A percentile compares a stretch with the other conserved stretches of the same genome.
Conservation (phyloP, 805 yeast species). For the Kuraishia ogatae region DNA sequence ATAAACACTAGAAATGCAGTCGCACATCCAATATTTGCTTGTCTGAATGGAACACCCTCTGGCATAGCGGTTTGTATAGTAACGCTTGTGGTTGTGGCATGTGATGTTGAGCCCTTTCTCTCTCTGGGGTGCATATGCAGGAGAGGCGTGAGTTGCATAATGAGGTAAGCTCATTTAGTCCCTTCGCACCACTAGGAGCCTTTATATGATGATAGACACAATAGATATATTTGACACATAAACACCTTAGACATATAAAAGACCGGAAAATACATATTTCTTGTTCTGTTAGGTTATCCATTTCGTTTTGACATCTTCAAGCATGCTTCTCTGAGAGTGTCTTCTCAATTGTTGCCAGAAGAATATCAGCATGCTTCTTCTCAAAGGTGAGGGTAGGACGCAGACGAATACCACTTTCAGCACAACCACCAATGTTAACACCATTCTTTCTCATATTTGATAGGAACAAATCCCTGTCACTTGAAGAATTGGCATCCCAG, state of each 20-base stretch:
- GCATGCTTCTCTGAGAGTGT: slow-evolving; percentile 14
- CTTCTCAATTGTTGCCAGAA: slow-evolving; percentile 30
- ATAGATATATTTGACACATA: too few species aligned
- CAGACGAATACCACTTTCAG: slow-evolving; percentile 47
- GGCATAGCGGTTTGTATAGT: background rate
- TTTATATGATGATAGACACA: too few species aligned
- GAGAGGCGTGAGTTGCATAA: background rate
- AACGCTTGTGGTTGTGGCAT: background rate
- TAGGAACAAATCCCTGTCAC: slow-evolving; percentile 38
- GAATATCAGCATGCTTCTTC: slow-evolving; percentile 50
- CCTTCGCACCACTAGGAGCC: too few species aligned
- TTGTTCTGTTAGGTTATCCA: background rate
- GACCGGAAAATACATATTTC: too few species aligned
- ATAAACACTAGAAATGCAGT: too few species aligned
- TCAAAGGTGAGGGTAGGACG: slow-evolving; percentile 61
- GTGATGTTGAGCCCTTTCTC: background rate
- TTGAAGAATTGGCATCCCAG: slow-evolving; percentile 41
- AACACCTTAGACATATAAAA: too few species aligned
- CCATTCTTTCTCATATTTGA: slow-evolving; percentile 39
- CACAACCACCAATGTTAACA: slow-evolving; percentile 63
- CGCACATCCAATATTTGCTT: background rate
- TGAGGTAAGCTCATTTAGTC: background rate
- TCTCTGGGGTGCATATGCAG: background rate
- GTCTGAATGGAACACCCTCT: background rate
- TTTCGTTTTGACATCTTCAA: background rate